Evolutionary conservation across 805 yeast genomes (phyloP).

Genomic region (Vanderwaltozyma verrucispora): DNA sequence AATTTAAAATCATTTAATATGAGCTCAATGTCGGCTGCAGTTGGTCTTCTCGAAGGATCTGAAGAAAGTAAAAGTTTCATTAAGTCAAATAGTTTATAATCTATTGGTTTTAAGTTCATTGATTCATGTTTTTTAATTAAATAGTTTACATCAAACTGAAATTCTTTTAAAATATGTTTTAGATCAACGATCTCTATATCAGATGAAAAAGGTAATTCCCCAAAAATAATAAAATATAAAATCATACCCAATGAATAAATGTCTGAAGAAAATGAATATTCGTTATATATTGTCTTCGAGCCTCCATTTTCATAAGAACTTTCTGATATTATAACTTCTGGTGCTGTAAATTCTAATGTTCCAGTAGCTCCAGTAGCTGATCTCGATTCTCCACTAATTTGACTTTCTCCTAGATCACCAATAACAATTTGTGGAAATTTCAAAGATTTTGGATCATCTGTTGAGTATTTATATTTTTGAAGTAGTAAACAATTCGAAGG

Average conservation of each 20-base stretch:
- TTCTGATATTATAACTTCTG: slow-evolving; percentile 48
- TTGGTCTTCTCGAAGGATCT: slow-evolving; percentile 33
- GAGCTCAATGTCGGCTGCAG: slow-evolving; percentile 32
- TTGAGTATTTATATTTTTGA: slow-evolving; percentile 15
- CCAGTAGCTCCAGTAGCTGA: slow-evolving; percentile 79
- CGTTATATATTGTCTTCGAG: slow-evolving; percentile 28
- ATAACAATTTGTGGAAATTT: slow-evolving; percentile 61
- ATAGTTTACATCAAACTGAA: slow-evolving; percentile 16
- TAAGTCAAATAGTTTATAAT: slow-evolving; percentile 28
- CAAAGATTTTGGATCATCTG: slow-evolving; percentile 12
- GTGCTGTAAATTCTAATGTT: slow-evolving; percentile 80
- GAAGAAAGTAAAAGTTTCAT: slow-evolving; percentile 31
- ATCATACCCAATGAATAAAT: slow-evolving; percentile 78
- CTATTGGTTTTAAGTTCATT: slow-evolving; percentile 14
- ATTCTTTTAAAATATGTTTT: slow-evolving; percentile 27
- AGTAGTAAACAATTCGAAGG: slow-evolving; percentile 75
- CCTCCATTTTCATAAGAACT: slow-evolving; percentile 1
- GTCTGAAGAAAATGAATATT: slow-evolving; percentile 66
- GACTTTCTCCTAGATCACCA: slow-evolving; percentile 87
- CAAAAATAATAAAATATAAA: slow-evolving; percentile 63
- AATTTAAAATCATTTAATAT: background rate
- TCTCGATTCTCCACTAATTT: slow-evolving; percentile 53
- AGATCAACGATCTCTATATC: slow-evolving; percentile 21
- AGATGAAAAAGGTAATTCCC: slow-evolving; percentile 49
- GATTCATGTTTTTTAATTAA: slow-evolving; percentile 13